Base-by-base conservation (phyloP, 2,329 filamentous ascomycete genomes). In the Fonsecaea monophora region DNA sequence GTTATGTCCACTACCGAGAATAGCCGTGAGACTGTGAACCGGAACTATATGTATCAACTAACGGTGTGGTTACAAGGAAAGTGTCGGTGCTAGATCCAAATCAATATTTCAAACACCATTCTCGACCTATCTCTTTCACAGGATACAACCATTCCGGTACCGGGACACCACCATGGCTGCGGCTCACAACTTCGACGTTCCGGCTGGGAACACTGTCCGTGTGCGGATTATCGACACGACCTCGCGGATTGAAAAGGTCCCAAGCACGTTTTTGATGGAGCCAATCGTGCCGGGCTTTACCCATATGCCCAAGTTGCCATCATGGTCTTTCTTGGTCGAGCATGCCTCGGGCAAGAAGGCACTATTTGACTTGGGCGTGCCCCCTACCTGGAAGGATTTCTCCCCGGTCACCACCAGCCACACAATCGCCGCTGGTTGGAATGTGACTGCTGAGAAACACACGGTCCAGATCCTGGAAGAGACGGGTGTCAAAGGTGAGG, bases 281-380 rank as follows among this genome's bases (percentile, higher is more conserved):
- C 56, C 56, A 21, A 30, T 32, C 37, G 9, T 59, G 3, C 56
- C 56, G 9, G 56, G 56, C 10, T 45, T 59, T n/a, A 30, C 15
- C 30, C 15, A 25, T 2, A 45, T 59, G 56, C 34, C 34, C 12
- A 34, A 59, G 10, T 21, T 59, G 56, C 56, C 56, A 18, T 25
- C 56, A 3, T 59, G 56, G 56, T 40, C 48, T 2, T 85, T 85
- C 71, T 74, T 84, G 1, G 81, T 85, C 60, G 77, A 83, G 61
- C 82, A 85, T 60, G 42, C 57, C 63, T 45, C 37, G 6, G 65
- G 67, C 6, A 69, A 71, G 15, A 71, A 69, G 6, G 66, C 78
- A 2, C 64, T 79, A 15, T 79, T 78, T 61, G 77, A 79, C 62
- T 71, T 79, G 10, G 77, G 78, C 5, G 63, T 76, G 1, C 73